A percentile compares a stretch with the other conserved stretches of the same genome.
Conservation (phyloP, 108 stramenopile species). For the Parietichytrium sp. region DNA sequence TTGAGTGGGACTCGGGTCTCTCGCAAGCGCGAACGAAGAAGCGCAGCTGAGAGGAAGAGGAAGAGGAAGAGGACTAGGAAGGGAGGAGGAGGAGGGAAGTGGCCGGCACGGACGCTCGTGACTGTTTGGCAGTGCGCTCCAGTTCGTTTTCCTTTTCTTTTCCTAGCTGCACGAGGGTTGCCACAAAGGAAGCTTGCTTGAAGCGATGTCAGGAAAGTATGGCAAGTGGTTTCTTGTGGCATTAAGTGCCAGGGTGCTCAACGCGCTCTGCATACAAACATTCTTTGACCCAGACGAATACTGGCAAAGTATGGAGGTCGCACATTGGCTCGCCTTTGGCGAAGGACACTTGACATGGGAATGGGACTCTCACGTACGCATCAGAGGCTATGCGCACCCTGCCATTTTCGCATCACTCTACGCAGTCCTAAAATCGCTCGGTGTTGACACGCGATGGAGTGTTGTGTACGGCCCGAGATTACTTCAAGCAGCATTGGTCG, state of each 20-base stretch:
- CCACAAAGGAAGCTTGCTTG: too few species aligned
- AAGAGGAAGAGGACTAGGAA: too few species aligned
- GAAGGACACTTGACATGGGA: neutral
- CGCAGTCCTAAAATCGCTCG: neutral
- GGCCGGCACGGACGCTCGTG: too few species aligned
- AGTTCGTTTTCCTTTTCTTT: too few species aligned
- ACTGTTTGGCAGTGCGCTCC: too few species aligned
- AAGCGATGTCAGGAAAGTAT: too few species aligned
- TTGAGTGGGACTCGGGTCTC: too few species aligned
- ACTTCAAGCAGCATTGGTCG: neutral
- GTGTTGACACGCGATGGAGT: neutral
- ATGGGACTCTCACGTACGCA: neutral
- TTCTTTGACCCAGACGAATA: constrained; percentile 35
- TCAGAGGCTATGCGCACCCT: constrained; percentile 30
- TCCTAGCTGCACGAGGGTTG: too few species aligned
- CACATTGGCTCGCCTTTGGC: neutral
- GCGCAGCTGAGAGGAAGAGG: too few species aligned
- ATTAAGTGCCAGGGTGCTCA: neutral
- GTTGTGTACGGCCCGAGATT: neutral
- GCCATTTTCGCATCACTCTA: neutral
- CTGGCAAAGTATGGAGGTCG: constrained; percentile 29
- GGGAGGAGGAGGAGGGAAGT: too few species aligned
- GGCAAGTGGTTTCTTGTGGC: too few species aligned
- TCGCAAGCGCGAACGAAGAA: too few species aligned
- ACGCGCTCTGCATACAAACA: neutral